Percentiles rank a stretch among this genome's conserved stretches.
Conservation (phyloP, 345 rosid species). For the Camelina laxa region DNA sequence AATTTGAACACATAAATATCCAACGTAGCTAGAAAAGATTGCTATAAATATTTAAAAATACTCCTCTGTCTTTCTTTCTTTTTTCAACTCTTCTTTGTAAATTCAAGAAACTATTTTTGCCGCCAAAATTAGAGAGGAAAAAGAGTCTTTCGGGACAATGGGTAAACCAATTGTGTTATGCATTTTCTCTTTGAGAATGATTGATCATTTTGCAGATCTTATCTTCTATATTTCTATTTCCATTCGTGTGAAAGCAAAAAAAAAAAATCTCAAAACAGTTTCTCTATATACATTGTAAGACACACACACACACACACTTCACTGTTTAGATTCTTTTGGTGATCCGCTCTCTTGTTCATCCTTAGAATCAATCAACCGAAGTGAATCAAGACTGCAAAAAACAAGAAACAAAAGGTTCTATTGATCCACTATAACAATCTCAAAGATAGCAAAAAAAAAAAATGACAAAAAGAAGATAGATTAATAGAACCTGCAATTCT, state of each 20-base stretch:
- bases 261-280: neutral
- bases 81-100: neutral
- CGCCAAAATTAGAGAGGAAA: neutral
- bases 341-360: conserved; percentile 23
- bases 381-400: conserved; percentile 56
- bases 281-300: conserved; percentile 31
- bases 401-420: neutral
- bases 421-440: neutral
- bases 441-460: neutral
- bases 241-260: neutral
- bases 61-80: neutral
- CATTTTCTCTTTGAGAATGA: conserved; percentile 11
- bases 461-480: neutral
- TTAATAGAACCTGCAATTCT: conserved; percentile 72
- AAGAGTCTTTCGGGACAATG: neutral
- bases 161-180: neutral
- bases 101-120: neutral
- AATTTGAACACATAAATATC: neutral
- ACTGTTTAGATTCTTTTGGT: conserved; percentile 38
- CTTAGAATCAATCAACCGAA: conserved; percentile 40
- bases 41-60: neutral
- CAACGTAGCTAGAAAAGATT: neutral
- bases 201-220: conserved; percentile 11
- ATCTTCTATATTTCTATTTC: conserved; percentile 18
- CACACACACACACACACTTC: conserved; percentile 18